These are phyloP conservation scores for Aaosphaeria pasadenensis DNA, from an alignment of 2,329 filamentous ascomycete genomes.

Conservation along the genomic window DNA sequence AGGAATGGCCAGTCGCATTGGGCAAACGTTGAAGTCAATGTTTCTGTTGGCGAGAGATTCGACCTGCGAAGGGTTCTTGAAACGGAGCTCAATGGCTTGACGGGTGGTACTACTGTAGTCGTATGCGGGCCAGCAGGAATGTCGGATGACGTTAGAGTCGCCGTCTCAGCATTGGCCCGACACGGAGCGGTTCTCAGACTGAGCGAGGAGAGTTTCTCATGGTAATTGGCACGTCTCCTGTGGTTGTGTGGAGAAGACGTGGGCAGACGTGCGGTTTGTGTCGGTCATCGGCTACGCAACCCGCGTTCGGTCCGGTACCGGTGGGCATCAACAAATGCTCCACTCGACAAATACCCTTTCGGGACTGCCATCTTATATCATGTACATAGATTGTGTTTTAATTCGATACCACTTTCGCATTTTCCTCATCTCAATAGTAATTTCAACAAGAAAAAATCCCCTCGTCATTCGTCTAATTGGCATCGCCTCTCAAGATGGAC, in stretches of 20 bases:
- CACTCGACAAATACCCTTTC: no score
- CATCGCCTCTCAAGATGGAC: no score
- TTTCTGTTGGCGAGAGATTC: slow-evolving; percentile 31
- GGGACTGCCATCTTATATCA: no score
- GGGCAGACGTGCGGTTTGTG: no score
- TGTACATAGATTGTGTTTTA: neutral
- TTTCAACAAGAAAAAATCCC: neutral
- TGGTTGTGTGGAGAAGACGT: no score
- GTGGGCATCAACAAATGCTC: no score
- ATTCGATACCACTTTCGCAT: neutral
- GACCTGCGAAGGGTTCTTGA: slow-evolving; percentile 28
- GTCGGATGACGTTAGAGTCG: slow-evolving; percentile 40
- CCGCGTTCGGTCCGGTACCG: no score
- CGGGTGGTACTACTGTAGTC: slow-evolving; percentile 34
- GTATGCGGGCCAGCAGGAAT: slow-evolving; percentile 43
- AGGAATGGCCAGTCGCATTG: slow-evolving; percentile 3
- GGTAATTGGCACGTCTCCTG: neutral
- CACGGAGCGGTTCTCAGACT: neutral
- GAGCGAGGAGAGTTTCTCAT: neutral
- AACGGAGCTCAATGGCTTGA: slow-evolving; percentile 22
- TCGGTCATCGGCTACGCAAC: no score
- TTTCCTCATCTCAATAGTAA: neutral
- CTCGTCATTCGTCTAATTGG: no score
- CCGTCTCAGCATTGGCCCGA: slow-evolving; percentile 16
- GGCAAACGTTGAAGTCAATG: slow-evolving; percentile 14